Evolutionary conservation across 805 yeast species (phyloP).

Genomic region (Candida odintsovae): DNA sequence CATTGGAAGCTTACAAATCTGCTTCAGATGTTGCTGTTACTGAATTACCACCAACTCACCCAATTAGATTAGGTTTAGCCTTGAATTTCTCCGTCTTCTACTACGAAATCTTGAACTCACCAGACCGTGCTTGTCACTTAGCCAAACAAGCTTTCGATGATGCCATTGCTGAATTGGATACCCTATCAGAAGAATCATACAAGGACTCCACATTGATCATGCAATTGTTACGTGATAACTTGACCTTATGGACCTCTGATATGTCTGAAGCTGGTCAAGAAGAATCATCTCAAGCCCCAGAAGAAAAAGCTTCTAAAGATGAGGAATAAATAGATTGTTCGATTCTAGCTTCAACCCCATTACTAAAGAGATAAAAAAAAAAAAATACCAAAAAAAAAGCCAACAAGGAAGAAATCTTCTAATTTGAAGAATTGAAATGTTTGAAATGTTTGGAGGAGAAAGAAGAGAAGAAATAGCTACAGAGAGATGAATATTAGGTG

Average conservation of each 20-base stretch:
- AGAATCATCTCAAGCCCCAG: slow-evolving; percentile 34
- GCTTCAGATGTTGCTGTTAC: slow-evolving; percentile 97
- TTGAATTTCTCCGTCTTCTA: slow-evolving; percentile 96
- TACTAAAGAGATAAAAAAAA: not conserved
- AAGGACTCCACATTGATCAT: slow-evolving; percentile 97
- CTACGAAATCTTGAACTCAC: slow-evolving; percentile 96
- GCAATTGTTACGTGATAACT: slow-evolving; percentile 98
- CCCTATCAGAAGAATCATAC: slow-evolving; percentile 95
- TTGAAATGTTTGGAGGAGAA: not conserved
- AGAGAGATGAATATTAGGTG: not conserved
- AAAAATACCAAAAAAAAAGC: not conserved
- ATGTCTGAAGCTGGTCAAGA: slow-evolving; percentile 78
- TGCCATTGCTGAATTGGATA: slow-evolving; percentile 97
- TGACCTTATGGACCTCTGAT: slow-evolving; percentile 96
- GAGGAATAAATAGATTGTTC: slow-evolving; percentile 23
- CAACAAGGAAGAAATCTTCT: not conserved
- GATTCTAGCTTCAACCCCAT: not conserved
- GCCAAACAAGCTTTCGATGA: slow-evolving; percentile 99
- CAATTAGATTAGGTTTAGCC: slow-evolving; percentile 96
- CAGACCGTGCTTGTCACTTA: slow-evolving; percentile 97
- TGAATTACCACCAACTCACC: slow-evolving; percentile 97
- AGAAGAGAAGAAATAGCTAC: not conserved
- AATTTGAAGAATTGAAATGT: not conserved
- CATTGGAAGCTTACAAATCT: slow-evolving; percentile 89
- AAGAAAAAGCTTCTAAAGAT: slow-evolving; percentile 27